phyloP scores from a whole-genome alignment of 225 moss, liverwort and hornwort species.

The Thuidium tamariscinum region DNA sequence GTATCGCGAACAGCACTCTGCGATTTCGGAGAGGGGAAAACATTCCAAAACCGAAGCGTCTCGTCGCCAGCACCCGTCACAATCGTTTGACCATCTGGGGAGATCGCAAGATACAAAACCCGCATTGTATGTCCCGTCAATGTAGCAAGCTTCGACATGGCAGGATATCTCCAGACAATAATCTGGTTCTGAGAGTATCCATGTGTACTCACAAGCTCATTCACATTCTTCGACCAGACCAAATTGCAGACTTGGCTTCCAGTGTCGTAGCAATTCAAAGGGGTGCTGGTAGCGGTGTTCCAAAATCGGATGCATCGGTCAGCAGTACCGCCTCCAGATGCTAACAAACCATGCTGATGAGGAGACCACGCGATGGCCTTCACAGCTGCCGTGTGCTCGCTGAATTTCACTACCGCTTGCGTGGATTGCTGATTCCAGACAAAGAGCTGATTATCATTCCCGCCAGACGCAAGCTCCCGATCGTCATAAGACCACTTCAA shows the following conservation, averaged over 20 bases:
- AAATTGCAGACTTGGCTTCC: slow-evolving; percentile 96
- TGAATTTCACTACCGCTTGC: slow-evolving; percentile 91
- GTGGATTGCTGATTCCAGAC: slow-evolving; percentile 97
- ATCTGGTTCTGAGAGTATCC: slow-evolving; percentile 99
- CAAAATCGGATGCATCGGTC: slow-evolving; percentile 94
- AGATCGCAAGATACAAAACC: slow-evolving; percentile 89
- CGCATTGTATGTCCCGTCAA: slow-evolving; percentile 92
- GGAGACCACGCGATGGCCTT: slow-evolving; percentile 99
- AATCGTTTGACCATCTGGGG: slow-evolving; percentile 97
- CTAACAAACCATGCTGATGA: slow-evolving; percentile 87
- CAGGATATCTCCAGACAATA: slow-evolving; percentile 88
- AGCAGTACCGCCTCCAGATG: slow-evolving; percentile 94
- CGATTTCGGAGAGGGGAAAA: slow-evolving; percentile 93
- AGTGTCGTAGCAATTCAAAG: slow-evolving; percentile 86
- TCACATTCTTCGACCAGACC: slow-evolving; percentile 99
- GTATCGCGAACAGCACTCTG: slow-evolving; percentile 91
- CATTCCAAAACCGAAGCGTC: slow-evolving; percentile 95
- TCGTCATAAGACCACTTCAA: slow-evolving; percentile 98
- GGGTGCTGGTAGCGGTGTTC: slow-evolving; percentile 86
- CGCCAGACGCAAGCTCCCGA: slow-evolving; percentile 93
- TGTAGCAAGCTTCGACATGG: slow-evolving; percentile 98
- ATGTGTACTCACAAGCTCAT: slow-evolving; percentile 97
- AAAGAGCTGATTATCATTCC: slow-evolving; percentile 93
- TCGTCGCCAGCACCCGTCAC: slow-evolving; percentile 98
- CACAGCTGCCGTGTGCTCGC: slow-evolving; percentile 97